A percentile compares a stretch with the other conserved stretches of the same genome.
Conservation (phyloP, 2,329 filamentous ascomycete genomes). For the Fonsecaea nubica region DNA sequence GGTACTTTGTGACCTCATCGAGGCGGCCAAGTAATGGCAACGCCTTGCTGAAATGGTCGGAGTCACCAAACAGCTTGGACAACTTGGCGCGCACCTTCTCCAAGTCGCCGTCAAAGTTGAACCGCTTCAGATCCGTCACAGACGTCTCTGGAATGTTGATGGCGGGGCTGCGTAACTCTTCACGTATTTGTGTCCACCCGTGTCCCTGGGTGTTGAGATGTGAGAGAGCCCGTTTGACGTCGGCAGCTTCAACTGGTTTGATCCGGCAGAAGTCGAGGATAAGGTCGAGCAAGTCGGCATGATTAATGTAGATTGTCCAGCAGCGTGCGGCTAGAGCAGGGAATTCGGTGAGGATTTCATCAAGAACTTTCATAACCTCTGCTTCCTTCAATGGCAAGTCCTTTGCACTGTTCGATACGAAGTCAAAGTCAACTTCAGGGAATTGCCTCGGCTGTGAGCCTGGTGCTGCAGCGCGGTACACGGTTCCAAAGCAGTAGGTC, state of each 20-base stretch:
- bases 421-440: constrained; percentile 94
- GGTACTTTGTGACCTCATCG: constrained; percentile 76
- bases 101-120: constrained; percentile 76
- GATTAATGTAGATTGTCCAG: constrained; percentile 90
- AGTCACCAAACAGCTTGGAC: constrained; percentile 58
- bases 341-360: constrained; percentile 84
- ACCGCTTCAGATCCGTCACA: constrained; percentile 85
- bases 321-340: constrained; percentile 72
- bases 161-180: constrained; percentile 31
- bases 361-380: constrained; percentile 90
- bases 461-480: constrained; percentile 74
- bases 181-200: constrained; percentile 30
- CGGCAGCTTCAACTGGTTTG: constrained; percentile 68
- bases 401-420: constrained; percentile 80
- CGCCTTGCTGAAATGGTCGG: constrained; percentile 59
- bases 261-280: constrained; percentile 93
- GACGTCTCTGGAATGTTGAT: constrained; percentile 87
- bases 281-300: constrained; percentile 81
- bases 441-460: constrained; percentile 83
- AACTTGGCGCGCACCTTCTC: constrained; percentile 36
- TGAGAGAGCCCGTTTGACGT: constrained; percentile 82
- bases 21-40: constrained; percentile 74
- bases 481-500: constrained; percentile 84
- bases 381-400: constrained; percentile 90
- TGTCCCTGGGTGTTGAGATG: constrained; percentile 72